Percentiles rank a stretch among this genome's conserved stretches.
Evolutionary conservation across 2,329 filamentous ascomycete genomes (phyloP).

Genomic region (Claviceps digitariae): DNA sequence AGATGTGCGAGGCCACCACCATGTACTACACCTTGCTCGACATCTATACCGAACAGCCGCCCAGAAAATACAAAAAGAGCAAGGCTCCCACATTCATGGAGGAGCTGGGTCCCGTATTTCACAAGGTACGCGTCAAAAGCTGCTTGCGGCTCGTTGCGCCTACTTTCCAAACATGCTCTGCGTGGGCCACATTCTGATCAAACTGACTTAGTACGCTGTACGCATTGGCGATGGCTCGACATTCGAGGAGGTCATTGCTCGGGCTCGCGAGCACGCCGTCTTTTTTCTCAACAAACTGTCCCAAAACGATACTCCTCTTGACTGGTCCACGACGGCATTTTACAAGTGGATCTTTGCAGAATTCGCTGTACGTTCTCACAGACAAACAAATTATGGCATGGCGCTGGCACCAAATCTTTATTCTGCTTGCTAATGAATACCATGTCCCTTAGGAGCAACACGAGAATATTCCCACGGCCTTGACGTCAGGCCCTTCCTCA

Average conservation of each 20-base stretch:
- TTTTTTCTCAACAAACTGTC: slow-evolving; percentile 40
- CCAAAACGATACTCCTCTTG: slow-evolving; percentile 22
- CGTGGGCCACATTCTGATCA: neutral
- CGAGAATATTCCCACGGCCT: slow-evolving; percentile 10
- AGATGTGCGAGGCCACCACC: slow-evolving; percentile 49
- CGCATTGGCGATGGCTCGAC: slow-evolving; percentile 38
- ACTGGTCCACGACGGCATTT: slow-evolving; percentile 34
- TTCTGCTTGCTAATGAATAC: slow-evolving; percentile 1
- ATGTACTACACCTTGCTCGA: slow-evolving; percentile 51
- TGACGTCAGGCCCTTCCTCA: neutral
- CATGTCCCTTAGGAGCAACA: slow-evolving; percentile 13
- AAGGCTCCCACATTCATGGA: slow-evolving; percentile 17
- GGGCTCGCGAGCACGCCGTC: slow-evolving; percentile 33
- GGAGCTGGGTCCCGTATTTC: slow-evolving; percentile 18
- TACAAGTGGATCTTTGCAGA: slow-evolving; percentile 31
- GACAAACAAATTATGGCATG: neutral
- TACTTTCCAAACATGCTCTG: neutral
- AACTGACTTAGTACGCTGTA: slow-evolving; percentile 31
- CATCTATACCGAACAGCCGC: slow-evolving; percentile 30
- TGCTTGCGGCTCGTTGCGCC: too few species aligned
- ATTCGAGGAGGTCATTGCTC: slow-evolving; percentile 32
- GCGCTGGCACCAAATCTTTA: too few species aligned
- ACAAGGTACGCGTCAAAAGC: slow-evolving; percentile 8
- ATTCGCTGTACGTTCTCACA: slow-evolving; percentile 23
- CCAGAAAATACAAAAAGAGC: slow-evolving; percentile 16